Evolutionary conservation across 2,329 filamentous ascomycete genomes (phyloP).

Genomic region (Gaeumannomyces tritici): DNA sequence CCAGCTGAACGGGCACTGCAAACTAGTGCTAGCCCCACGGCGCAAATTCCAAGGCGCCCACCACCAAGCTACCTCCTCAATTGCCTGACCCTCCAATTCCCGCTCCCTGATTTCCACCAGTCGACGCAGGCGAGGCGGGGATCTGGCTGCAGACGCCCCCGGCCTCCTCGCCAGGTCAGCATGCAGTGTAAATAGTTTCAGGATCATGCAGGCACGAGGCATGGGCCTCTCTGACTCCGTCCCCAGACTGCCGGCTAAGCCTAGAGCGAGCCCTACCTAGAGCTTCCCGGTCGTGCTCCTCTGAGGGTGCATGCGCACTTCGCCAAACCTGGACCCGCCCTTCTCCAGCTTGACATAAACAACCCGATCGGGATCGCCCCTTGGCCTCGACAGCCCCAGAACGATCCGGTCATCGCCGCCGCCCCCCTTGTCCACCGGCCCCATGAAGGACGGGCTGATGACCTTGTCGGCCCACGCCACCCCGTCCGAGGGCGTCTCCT

Average conservation of each 20-base stretch:
- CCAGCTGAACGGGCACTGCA: background rate
- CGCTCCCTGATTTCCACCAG: background rate
- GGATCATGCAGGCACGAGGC: background rate
- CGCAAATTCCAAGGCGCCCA: background rate
- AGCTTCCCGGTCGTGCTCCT: background rate
- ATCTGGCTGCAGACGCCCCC: background rate
- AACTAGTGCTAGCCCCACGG: background rate
- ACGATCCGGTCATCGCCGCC: background rate
- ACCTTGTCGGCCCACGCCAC: conserved; percentile 47
- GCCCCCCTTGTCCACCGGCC: background rate
- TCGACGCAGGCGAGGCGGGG: background rate
- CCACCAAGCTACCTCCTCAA: background rate
- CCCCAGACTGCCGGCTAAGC: background rate
- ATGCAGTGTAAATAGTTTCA: background rate
- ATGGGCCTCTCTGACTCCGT: too few species aligned
- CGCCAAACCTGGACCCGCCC: background rate
- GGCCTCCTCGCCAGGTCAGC: background rate
- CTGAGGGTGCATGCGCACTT: background rate
- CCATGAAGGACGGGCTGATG: conserved; percentile 38
- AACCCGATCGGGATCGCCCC: background rate
- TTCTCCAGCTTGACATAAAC: background rate
- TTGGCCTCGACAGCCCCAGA: background rate
- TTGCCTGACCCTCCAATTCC: background rate
- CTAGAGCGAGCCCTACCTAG: too few species aligned
- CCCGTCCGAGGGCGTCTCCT: conserved; percentile 19